phyloP scores from a whole-genome alignment of 305 asterid species.

The Euphrasia arctica region DNA sequence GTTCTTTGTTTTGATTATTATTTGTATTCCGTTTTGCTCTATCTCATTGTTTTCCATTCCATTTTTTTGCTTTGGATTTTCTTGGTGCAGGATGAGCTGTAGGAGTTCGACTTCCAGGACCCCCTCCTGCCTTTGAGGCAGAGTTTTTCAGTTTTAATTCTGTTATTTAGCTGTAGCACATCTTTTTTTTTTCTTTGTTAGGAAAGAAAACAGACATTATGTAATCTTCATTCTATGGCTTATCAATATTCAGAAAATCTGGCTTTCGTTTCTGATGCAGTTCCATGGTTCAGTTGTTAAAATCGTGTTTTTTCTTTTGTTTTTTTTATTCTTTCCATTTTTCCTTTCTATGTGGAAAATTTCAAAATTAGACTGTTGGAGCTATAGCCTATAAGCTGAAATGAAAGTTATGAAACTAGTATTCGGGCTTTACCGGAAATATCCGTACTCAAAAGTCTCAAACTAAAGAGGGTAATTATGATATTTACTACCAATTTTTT shows the following conservation, averaged over 20 bases:
- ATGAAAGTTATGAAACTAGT: too few species aligned
- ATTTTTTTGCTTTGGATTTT: background rate
- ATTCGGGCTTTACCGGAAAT: too few species aligned
- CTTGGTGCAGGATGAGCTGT: constrained; percentile 69
- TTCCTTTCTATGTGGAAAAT: too few species aligned
- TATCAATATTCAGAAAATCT: background rate
- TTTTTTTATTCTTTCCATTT: too few species aligned
- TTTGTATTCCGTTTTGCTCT: too few species aligned
- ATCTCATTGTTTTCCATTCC: background rate
- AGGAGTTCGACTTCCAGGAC: constrained; percentile 27
- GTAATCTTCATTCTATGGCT: constrained; percentile 1
- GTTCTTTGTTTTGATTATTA: background rate
- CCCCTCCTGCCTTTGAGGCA: constrained; percentile 8
- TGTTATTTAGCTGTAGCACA: constrained; percentile 29
- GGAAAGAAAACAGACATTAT: constrained; percentile 18
- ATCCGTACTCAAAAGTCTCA: too few species aligned
- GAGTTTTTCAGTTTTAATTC: constrained; percentile 20
- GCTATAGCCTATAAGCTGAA: too few species aligned
- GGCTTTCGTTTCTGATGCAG: background rate
- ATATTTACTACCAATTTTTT: too few species aligned
- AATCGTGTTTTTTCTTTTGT: background rate
- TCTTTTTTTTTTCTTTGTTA: constrained; percentile 4
- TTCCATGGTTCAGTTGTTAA: background rate
- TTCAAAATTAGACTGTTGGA: too few species aligned
- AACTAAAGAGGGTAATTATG: too few species aligned